phyloP scores from a whole-genome alignment of 257 asterid genomes.

The Rhazya stricta region DNA sequence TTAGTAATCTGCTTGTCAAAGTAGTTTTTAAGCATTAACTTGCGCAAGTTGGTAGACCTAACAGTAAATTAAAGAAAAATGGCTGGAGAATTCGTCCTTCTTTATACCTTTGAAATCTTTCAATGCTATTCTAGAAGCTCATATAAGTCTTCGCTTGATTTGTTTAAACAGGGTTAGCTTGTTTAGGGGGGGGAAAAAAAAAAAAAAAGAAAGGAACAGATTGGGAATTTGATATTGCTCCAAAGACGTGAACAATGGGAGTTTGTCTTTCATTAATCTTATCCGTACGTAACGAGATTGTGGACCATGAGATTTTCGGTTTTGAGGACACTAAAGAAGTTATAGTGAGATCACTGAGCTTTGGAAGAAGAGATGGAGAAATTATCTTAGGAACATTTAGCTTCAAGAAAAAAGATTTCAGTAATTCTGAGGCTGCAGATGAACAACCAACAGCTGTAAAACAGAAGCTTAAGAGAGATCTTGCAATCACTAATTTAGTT shows the following conservation, averaged over 20 bases:
- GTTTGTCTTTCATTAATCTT: conserved; percentile 35
- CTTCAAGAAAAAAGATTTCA: conserved; percentile 28
- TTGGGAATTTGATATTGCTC: neutral
- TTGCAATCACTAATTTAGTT: conserved; percentile 25
- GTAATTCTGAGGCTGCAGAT: conserved; percentile 6
- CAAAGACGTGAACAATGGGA: conserved; percentile 28
- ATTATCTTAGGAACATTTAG: conserved; percentile 24
- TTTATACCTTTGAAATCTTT: neutral
- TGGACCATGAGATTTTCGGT: conserved; percentile 23
- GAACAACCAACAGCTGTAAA: conserved; percentile 14
- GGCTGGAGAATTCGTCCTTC: neutral
- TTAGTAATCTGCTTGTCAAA: neutral
- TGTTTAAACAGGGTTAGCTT: conserved; percentile 15
- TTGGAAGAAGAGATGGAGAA: conserved; percentile 39
- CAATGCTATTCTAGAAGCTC: neutral
- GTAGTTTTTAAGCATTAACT: neutral
- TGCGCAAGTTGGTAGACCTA: neutral
- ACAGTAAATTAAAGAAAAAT: too few relatives aligned
- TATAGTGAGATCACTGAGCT: conserved; percentile 45
- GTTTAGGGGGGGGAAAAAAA: too few relatives aligned
- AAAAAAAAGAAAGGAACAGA: too few relatives aligned
- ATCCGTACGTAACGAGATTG: conserved; percentile 35
- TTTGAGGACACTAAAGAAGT: conserved; percentile 28
- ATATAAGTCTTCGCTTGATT: neutral
- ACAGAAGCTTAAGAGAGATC: conserved; percentile 23